Evolutionary conservation across 116 monocot species (phyloP), one percentile per base, ranked within the genome.

Genomic region (Dioscorea cayenensis): DNA sequence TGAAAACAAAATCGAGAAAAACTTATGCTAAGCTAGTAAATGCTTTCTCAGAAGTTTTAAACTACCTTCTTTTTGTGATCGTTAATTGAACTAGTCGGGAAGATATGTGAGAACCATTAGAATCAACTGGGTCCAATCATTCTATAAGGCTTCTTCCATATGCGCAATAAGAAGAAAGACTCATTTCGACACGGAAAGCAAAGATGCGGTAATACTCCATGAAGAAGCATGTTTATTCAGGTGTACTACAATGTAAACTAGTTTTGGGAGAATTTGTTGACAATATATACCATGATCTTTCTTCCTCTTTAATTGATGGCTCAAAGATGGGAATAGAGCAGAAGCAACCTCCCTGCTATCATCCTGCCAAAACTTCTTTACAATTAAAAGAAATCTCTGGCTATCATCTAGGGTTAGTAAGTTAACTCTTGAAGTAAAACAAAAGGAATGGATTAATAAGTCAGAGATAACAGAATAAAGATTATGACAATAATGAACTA

Each of bases 151-250:
- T 82, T 70, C 77, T 88, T 19, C 86, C 94, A 80, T 85, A 90
- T 38, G 94, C 16, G 94, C 94, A 72, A 94, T 87, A 20, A 94
- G 84, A 84, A 94, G 90, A n/a, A n/a, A 48, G 94, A 87, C 77
- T 94, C 94, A 59, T 90, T 90, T 72, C 94, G 80, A 17, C 94
- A 90, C 90, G 81, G 77, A 20, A 14, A 82, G 60, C 3, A 50
- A 14, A 72, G 64, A 29, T 63, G 23, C 55, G 29, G 17, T 2
- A 28, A 63, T 68, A 3, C 23, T 2, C 1, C 14, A 29, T 38
- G 69, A 6, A 68, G 21, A 37, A 55, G 37, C 11, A 38, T 18
- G 43, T 16, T 18, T 18, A 28, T 65, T n/a, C 19, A 78, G n/a
- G 61, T 12, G 20, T 5, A 67, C n/a, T 28, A 16, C 23, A 36